A percentile compares a stretch with the other conserved stretches of the same genome.
Evolutionary conservation across 140 eudicot genomes (phyloP).

Genomic region (Eryngium alpinum): DNA sequence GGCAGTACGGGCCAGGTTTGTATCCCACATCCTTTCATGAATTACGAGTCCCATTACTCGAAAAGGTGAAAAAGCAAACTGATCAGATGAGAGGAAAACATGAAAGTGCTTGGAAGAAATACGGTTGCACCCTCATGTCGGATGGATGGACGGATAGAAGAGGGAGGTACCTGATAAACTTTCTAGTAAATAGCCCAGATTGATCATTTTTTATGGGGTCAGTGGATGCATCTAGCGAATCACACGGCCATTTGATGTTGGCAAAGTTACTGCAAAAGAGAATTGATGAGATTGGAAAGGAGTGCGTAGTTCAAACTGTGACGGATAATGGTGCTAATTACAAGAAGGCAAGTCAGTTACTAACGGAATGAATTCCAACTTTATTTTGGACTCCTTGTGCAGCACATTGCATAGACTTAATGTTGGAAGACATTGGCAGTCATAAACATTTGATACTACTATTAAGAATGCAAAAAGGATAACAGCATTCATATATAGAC

Average conservation of each 20-base stretch:
- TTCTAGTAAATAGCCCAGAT: neutral
- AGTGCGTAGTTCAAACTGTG: neutral
- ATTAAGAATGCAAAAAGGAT: neutral
- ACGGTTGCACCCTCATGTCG: neutral
- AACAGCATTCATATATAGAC: too few species aligned
- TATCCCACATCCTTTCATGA: too few species aligned
- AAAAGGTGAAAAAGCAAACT: too few species aligned
- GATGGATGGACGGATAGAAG: neutral
- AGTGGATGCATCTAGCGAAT: neutral
- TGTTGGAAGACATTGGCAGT: neutral
- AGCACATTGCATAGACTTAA: neutral
- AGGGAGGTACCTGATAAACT: neutral
- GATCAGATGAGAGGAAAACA: neutral
- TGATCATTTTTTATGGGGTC: neutral
- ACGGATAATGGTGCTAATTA: neutral
- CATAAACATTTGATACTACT: neutral
- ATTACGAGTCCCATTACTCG: neutral
- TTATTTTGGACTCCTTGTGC: neutral
- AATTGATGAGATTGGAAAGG: neutral
- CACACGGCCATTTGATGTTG: neutral
- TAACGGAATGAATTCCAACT: neutral
- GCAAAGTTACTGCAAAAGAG: too few species aligned
- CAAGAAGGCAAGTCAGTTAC: neutral
- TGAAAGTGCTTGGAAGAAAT: neutral
- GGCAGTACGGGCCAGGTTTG: too few species aligned